Percentiles rank a stretch among this genome's conserved stretches.
Evolutionary conservation across 148 eudicot species (phyloP).

Genomic region (Persicaria tinctoria): DNA sequence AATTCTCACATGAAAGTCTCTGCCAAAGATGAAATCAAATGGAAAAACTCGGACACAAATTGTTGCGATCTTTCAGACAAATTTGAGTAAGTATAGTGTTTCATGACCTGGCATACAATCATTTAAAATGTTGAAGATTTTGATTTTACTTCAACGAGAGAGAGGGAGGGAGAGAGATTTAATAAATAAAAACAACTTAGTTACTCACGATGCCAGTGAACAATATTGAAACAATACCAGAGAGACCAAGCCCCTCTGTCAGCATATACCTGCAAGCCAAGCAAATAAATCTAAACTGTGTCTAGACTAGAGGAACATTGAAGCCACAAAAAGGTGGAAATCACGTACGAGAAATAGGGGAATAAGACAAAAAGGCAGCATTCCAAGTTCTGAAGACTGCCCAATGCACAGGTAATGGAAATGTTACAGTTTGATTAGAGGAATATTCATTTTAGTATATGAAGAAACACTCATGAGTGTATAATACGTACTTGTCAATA

Average conservation of each 20-base stretch:
- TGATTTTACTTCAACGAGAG: slow-evolving; percentile 12
- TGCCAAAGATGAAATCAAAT: slow-evolving; percentile 94
- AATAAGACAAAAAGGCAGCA: slow-evolving; percentile 97
- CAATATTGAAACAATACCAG: slow-evolving; percentile 97
- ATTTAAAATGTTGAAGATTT: not conserved
- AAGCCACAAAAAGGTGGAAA: not conserved
- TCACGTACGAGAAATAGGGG: slow-evolving; percentile 96
- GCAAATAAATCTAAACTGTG: not conserved
- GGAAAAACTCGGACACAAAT: slow-evolving; percentile 93
- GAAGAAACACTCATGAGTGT: not conserved
- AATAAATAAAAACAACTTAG: not conserved
- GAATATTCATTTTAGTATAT: not conserved
- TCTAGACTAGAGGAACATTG: not conserved
- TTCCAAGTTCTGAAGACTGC: slow-evolving; percentile 98
- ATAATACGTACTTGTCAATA: slow-evolving; percentile 76
- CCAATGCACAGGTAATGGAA: slow-evolving; percentile 29
- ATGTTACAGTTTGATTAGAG: slow-evolving; percentile 18
- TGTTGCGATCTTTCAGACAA: slow-evolving; percentile 87
- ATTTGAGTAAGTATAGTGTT: slow-evolving; percentile 89
- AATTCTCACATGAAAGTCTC: slow-evolving; percentile 89
- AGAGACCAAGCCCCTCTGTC: slow-evolving; percentile 98
- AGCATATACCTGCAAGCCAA: slow-evolving; percentile 75
- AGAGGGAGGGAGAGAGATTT: not conserved
- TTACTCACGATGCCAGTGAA: slow-evolving; percentile 96
- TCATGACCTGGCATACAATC: slow-evolving; percentile 66